phyloP scores from a whole-genome alignment of 352 stramenopile genomes.

The Phytophthora vignae region DNA sequence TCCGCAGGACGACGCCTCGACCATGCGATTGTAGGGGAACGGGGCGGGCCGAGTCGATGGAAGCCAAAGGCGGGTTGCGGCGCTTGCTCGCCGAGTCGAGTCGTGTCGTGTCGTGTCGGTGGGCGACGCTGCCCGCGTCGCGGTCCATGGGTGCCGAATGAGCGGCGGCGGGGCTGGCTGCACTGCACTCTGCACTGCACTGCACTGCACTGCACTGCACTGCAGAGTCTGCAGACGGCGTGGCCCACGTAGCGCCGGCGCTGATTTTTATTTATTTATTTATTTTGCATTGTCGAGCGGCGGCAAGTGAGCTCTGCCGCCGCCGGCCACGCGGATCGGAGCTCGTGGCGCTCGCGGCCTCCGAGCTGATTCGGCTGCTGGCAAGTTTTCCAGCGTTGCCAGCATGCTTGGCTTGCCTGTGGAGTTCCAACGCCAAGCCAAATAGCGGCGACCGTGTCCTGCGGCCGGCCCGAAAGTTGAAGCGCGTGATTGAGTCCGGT shows the following conservation, averaged over 20 bases:
- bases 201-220: too few species aligned
- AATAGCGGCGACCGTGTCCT: too few species aligned
- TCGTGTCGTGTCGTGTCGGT: not conserved
- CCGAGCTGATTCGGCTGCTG: slow-evolving; percentile 17
- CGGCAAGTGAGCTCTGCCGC: not conserved
- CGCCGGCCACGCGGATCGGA: slow-evolving; percentile 1
- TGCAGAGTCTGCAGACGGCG: too few species aligned
- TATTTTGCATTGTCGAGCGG: too few species aligned
- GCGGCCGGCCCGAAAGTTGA: slow-evolving; percentile 1
- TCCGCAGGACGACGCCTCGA: slow-evolving; percentile 24
- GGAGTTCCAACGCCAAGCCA: too few species aligned
- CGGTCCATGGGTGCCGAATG: not conserved
- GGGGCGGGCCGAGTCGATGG: too few species aligned
- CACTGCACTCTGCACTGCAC: too few species aligned
- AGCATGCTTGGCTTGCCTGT: too few species aligned
- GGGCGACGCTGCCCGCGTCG: slow-evolving; percentile 12
- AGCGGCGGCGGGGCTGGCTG: not conserved
- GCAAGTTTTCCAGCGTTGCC: too few species aligned
- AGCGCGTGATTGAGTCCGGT: slow-evolving; percentile 11
- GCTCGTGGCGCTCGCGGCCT: slow-evolving; percentile 6
- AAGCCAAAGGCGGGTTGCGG: slow-evolving; percentile 15
- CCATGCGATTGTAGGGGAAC: slow-evolving; percentile 22
- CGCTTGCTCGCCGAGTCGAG: slow-evolving; percentile 4
- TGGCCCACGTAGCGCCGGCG: too few species aligned
- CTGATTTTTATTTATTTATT: too few species aligned